phyloP scores from a whole-genome alignment of 2,329 filamentous ascomycete species.

The Furcasterigmium sp. region DNA sequence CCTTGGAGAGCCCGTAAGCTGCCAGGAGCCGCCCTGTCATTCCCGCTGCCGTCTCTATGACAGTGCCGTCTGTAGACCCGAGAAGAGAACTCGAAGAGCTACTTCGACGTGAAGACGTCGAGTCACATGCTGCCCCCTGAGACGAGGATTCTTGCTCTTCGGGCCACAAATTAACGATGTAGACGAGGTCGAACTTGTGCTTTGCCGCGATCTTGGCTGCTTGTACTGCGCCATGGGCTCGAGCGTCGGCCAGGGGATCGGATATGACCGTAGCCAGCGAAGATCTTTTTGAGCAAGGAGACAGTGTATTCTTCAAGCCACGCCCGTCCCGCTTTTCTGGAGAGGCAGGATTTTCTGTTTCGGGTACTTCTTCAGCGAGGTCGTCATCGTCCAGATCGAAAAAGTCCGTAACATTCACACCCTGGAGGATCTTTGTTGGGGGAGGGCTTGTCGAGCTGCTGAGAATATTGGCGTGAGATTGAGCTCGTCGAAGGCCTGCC shows the following conservation, averaged over 20 bases:
- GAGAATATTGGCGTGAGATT: constrained; percentile 22
- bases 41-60: constrained; percentile 12
- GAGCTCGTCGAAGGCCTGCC: constrained; percentile 16
- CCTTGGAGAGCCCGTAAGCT: constrained; percentile 46
- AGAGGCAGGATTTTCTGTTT: not conserved
- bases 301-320: not conserved
- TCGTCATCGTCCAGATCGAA: constrained; percentile 43
- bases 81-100: constrained; percentile 3
- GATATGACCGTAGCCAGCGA: constrained; percentile 4
- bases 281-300: constrained; percentile 4
- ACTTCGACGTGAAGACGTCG: constrained; percentile 7
- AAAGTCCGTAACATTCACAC: constrained; percentile 16
- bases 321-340: not conserved
- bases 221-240: constrained; percentile 21
- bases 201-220: constrained; percentile 49
- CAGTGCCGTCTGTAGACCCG: constrained; percentile 7
- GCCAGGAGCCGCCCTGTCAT: constrained; percentile 48
- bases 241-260: constrained; percentile 6
- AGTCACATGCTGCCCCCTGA: constrained; percentile 8
- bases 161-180: constrained; percentile 55
- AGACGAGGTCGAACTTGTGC: constrained; percentile 54
- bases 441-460: constrained; percentile 2
- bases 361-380: constrained; percentile 40
- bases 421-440: constrained; percentile 16
- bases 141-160: constrained; percentile 17